A percentile compares a stretch with the other conserved stretches of the same genome.
Evolutionary conservation across 2,329 filamentous ascomycete species (phyloP).

Genomic region (Torrubiellomyces zombiae): DNA sequence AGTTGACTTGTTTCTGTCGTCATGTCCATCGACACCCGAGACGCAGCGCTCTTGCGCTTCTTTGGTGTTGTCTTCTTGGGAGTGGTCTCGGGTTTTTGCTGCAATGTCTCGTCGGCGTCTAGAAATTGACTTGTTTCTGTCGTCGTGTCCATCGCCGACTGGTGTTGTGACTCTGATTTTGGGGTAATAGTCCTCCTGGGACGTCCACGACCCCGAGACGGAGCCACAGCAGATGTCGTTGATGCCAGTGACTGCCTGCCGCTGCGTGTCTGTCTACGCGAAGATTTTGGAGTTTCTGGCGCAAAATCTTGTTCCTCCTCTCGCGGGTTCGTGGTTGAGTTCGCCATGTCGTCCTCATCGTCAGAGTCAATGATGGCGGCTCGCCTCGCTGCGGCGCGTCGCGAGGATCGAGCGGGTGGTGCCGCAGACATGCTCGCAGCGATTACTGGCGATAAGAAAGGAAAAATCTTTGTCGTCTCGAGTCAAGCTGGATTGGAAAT

Average conservation of each 20-base stretch:
- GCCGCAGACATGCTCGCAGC: conserved; percentile 14
- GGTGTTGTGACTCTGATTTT: no score
- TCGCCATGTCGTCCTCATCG: conserved; percentile 49
- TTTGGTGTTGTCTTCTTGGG: conserved; percentile 33
- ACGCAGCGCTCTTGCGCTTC: conserved; percentile 48
- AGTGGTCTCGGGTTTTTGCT: conserved; percentile 15
- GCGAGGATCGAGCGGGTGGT: conserved; percentile 19
- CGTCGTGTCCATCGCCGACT: conserved; percentile 1
- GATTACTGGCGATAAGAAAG: conserved; percentile 3
- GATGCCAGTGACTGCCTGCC: conserved; percentile 24
- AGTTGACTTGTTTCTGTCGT: conserved; percentile 25
- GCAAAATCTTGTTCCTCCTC: conserved; percentile 65
- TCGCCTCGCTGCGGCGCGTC: conserved; percentile 40
- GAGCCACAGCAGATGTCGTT: conserved; percentile 26
- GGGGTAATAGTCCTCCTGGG: conserved; percentile 21
- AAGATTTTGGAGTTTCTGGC: conserved; percentile 46
- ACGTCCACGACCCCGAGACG: conserved; percentile 23
- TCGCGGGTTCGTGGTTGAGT: conserved; percentile 33
- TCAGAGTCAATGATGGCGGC: conserved; percentile 66
- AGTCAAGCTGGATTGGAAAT: no score
- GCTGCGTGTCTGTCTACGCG: conserved; percentile 31
- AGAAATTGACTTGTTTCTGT: conserved; percentile 19
- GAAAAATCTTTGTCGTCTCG: no score
- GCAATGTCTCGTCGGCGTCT: conserved; percentile 17
- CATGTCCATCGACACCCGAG: conserved; percentile 21